Conservation (phyloP, 2,329 filamentous ascomycete genomes). For the Cladophialophora immunda region DNA sequence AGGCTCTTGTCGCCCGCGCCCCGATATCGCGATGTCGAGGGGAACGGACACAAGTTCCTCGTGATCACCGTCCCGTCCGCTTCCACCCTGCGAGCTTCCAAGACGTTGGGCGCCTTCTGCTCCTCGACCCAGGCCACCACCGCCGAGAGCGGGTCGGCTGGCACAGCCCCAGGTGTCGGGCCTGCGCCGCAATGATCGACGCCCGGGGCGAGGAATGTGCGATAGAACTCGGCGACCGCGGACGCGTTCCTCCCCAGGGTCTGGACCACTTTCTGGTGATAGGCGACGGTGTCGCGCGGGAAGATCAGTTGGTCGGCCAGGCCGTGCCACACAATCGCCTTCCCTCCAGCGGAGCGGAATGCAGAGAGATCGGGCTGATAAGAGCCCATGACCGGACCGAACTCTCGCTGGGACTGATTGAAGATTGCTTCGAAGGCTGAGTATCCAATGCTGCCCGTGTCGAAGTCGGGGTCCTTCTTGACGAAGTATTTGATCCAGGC, state of each 20-base stretch:
- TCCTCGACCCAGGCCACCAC: constrained; percentile 19
- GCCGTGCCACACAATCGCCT: constrained; percentile 17
- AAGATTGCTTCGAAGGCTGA: constrained; percentile 5
- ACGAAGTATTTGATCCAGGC: constrained; percentile 17
- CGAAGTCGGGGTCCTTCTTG: constrained; percentile 7
- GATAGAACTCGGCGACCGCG: constrained; percentile 8
- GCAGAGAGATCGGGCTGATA: constrained; percentile 6
- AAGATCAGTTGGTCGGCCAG: constrained; percentile 18
- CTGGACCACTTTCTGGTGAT: background rate
- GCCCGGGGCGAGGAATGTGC: constrained; percentile 11
- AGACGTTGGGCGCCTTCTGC: background rate
- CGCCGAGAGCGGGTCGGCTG: constrained; percentile 6
- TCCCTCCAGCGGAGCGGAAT: constrained; percentile 9
- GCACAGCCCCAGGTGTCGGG: constrained; percentile 6
- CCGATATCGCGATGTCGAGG: constrained; percentile 1
- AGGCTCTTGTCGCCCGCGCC: background rate
- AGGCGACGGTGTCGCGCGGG: constrained; percentile 7
- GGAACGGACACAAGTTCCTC: constrained; percentile 16
- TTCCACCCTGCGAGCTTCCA: background rate
- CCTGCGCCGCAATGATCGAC: constrained; percentile 16
- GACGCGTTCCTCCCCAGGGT: constrained; percentile 2
- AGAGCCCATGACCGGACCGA: background rate
- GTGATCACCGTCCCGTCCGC: constrained; percentile 2
- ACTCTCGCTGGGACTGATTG: constrained; percentile 6
- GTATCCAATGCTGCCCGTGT: constrained; percentile 4